Evolutionary conservation across 2,329 filamentous ascomycete species (phyloP), one percentile per base, ranked within the genome.

Genomic region (Didymella glomerata): DNA sequence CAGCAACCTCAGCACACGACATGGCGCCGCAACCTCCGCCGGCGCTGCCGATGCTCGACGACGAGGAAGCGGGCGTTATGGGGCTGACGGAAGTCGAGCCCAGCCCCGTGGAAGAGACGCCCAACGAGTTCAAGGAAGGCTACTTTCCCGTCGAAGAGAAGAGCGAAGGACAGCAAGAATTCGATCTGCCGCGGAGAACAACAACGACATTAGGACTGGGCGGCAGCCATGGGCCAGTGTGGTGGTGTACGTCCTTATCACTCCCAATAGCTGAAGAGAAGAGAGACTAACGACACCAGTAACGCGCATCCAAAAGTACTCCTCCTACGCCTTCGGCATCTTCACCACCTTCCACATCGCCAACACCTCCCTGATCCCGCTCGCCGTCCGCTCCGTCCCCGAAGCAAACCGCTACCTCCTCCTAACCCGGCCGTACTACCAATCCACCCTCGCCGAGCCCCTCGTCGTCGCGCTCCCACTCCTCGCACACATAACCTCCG

Each of bases 351-450:
- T 80, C 48, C 80, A 80, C 65, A 69, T 79, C 60, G 69, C 75
- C 34, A 80, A 80, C 87, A 90, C 65, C 55, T 65, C 74, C 56
- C 57, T 76, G 62, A 69, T 77, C 67, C 71, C 72, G 27, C 67
- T 76, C 62, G 50, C 69, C 50, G 67, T 72, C 48, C 65, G 67
- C 58, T 72, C 79, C 60, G 68, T 93, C 92, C 72, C 87, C 86
- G 62, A 80, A 51, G 90, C 90, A 60, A 93, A 97, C 74, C 88
- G 88, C 48, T 96, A 93, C 77, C 88, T 98, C 48, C 89, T 98
- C 64, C 91, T 97, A 76, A 93, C 93, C 27, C 88, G 94, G 61
- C 93, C 96, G 48, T 88, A 95, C 76, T 98, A 98, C 81, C 94
- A 97, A 77, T 93, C 92, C 22, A 56, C 69, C 1, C 84, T 89